These are phyloP conservation scores for Dissoconium aciculare DNA, from an alignment of 2,329 filamentous ascomycete genomes.

Conservation along the genomic window DNA sequence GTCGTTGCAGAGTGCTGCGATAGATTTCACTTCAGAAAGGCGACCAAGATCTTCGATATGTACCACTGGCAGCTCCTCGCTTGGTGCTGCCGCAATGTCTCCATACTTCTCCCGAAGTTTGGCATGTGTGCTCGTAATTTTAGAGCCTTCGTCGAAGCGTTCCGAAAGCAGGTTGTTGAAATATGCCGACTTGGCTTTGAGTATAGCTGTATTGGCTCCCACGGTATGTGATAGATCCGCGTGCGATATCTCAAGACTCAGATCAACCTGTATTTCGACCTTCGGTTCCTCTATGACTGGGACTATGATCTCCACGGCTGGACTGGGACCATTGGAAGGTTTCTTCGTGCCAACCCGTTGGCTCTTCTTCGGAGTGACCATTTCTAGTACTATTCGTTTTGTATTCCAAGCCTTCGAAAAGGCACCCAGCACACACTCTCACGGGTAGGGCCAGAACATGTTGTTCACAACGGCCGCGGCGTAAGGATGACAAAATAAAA, in stretches of 20 bases:
- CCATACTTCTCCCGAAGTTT: slow-evolving; percentile 35
- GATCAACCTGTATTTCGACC: too few species aligned
- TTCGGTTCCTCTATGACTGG: too few species aligned
- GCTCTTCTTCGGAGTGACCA: too few species aligned
- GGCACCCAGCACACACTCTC: too few species aligned
- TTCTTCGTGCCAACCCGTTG: too few species aligned
- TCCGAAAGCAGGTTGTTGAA: slow-evolving; percentile 51
- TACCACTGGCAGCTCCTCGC: slow-evolving; percentile 46
- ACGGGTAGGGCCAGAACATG: slow-evolving; percentile 39
- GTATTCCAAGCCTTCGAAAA: slow-evolving; percentile 4
- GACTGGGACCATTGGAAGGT: too few species aligned
- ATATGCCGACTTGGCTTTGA: slow-evolving; percentile 52
- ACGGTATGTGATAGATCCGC: slow-evolving; percentile 46
- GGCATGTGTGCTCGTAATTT: slow-evolving; percentile 38
- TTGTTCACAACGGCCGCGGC: too few species aligned
- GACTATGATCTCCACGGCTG: too few species aligned
- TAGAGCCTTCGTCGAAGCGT: slow-evolving; percentile 47
- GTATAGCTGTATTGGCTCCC: slow-evolving; percentile 42
- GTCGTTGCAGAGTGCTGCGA: slow-evolving; percentile 42
- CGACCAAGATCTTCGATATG: slow-evolving; percentile 53
- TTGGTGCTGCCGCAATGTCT: slow-evolving; percentile 29
- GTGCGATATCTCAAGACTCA: slow-evolving; percentile 53
- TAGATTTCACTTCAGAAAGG: slow-evolving; percentile 47
- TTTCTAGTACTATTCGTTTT: too few species aligned
- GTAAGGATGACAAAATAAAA: too few species aligned